These are phyloP conservation scores for Wickerhamomyces sydowiorum DNA, from an alignment of 805 yeast species.

Conservation along the genomic window DNA sequence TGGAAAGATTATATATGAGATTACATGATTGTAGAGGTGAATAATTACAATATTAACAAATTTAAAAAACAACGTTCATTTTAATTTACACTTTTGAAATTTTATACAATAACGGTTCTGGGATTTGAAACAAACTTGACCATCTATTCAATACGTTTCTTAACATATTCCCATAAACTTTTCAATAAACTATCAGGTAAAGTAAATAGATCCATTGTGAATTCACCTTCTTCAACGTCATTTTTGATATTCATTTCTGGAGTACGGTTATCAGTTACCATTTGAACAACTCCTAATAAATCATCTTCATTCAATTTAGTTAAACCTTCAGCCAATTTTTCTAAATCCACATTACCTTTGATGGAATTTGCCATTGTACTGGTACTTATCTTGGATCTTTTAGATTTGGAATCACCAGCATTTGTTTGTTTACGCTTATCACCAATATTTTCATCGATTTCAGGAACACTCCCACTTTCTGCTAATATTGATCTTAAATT, in stretches of 20 bases:
- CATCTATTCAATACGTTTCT: constrained; percentile 53
- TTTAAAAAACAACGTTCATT: constrained; percentile 1
- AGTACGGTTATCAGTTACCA: constrained; percentile 94
- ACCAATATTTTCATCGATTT: constrained; percentile 26
- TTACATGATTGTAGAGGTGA: neutral
- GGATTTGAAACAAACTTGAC: too few relatives aligned
- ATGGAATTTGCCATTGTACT: constrained; percentile 38
- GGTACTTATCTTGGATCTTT: constrained; percentile 20
- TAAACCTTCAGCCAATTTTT: constrained; percentile 82
- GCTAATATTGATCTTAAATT: constrained; percentile 63
- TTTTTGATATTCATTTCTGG: constrained; percentile 94
- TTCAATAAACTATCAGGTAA: constrained; percentile 86
- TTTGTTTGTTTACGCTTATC: constrained; percentile 30
- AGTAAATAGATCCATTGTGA: constrained; percentile 91
- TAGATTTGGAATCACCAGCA: constrained; percentile 20
- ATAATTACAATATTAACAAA: neutral
- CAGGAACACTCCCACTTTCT: constrained; percentile 82
- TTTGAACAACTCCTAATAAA: constrained; percentile 88
- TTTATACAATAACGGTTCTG: too few relatives aligned
- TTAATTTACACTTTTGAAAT: neutral
- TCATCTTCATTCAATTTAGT: constrained; percentile 90
- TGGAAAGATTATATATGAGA: too few relatives aligned
- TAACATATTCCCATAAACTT: constrained; percentile 92
- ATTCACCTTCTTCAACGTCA: constrained; percentile 95
- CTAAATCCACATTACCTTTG: constrained; percentile 80